phyloP scores from a whole-genome alignment of 345 rosid genomes.

The Hevea brasiliensis region DNA sequence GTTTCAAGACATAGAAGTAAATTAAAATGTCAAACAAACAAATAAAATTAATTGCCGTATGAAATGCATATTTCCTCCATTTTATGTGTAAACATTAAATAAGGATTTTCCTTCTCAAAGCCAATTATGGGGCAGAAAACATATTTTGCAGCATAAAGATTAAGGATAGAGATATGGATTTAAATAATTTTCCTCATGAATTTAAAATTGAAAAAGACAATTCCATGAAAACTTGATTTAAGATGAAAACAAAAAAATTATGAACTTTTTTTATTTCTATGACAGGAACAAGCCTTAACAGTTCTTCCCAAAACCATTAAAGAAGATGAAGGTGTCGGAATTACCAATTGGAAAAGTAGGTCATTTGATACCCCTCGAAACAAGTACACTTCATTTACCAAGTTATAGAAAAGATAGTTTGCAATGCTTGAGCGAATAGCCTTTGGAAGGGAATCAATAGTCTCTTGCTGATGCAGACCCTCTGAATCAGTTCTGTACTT shows the following conservation, averaged over 20 bases:
- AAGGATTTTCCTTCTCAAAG: neutral
- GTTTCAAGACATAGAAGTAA: neutral
- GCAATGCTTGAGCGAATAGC: slow-evolving; percentile 87
- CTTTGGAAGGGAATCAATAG: slow-evolving; percentile 74
- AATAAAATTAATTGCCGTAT: neutral
- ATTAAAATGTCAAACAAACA: neutral
- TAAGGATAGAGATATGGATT: neutral
- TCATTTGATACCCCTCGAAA: slow-evolving; percentile 89
- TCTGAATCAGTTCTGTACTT: slow-evolving; percentile 81
- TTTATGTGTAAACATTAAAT: neutral
- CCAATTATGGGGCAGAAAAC: neutral
- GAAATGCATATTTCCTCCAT: neutral
- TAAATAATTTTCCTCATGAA: neutral
- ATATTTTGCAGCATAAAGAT: neutral
- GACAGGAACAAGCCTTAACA: neutral
- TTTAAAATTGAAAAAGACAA: neutral
- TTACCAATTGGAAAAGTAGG: slow-evolving; percentile 93
- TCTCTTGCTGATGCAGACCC: slow-evolving; percentile 92
- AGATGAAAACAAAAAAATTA: neutral
- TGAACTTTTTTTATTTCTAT: neutral
- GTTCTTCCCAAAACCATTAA: neutral
- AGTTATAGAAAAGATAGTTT: slow-evolving; percentile 65
- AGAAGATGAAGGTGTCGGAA: slow-evolving; percentile 6
- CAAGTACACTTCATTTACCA: slow-evolving; percentile 73
- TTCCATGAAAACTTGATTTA: neutral